Base-by-base conservation (phyloP, 768 basidiomycete genomes). In the Leucosporidium creatinivorum region DNA sequence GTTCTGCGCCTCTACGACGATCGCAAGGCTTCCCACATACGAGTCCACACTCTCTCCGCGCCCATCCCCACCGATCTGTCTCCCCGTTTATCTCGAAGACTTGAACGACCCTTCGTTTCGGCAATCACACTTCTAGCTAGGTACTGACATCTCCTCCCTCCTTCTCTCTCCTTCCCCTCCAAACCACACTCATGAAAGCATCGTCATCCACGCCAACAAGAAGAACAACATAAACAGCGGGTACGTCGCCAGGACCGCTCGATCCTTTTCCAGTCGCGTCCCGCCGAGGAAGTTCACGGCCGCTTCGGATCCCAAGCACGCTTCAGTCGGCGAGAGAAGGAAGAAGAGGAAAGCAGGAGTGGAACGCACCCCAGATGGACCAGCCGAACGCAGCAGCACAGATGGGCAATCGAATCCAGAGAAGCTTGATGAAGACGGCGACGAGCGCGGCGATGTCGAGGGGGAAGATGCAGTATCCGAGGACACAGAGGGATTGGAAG, bases 271-370 rank as follows among this genome's bases (percentile, higher is more conserved):
- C 70, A 98, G 89, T 80, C 89, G 89, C 0, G 93, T 94, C 17
- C 94, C 93, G 72, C 92, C 93, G 73, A 98, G 82, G 80, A 96
- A 96, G 79, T 94, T 94, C 58, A 94, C 87, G 25, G 92, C 89
- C 3, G 93, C 93, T 96, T 63, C 5, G 23, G 8, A 33, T 33
- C 33, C 1, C 57, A 52, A 2, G n/a, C n/a, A n/a, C n/a, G n/a
- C n/a, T n/a, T n/a, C n/a, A n/a, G n/a, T n/a, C n/a, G n/a, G n/a
- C n/a, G n/a, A n/a, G n/a, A n/a, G n/a, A n/a, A 8, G 31, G 9
- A 28, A 12, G 39, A 44, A 44, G 39, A 44, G 39, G 39, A 44
- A 13, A 17, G 8, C 8, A 44, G 19, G 30, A 21, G n/a, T n/a
- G n/a, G n/a, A n/a, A 56, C 66, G 47, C 21, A 97, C 93, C 94